These are phyloP conservation scores for Eleusine coracana DNA, from an alignment of 176 grass and related monocot species.

Conservation along the genomic window DNA sequence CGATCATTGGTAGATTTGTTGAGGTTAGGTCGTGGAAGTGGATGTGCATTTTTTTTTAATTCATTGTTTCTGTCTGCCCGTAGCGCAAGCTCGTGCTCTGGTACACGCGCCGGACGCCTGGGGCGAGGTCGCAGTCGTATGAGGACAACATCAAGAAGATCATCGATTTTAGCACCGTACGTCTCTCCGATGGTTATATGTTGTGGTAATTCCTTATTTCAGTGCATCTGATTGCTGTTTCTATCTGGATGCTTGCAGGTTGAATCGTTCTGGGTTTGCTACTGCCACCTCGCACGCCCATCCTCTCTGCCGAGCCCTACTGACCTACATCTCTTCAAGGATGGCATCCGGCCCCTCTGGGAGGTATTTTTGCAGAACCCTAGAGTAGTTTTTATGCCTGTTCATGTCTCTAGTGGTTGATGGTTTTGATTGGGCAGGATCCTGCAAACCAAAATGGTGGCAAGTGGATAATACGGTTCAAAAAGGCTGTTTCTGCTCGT, in stretches of 20 bases:
- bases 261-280: conserved; percentile 96
- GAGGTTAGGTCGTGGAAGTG: not conserved
- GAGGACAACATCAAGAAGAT: conserved; percentile 98
- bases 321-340: conserved; percentile 98
- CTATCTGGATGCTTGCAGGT: conserved; percentile 58
- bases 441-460: conserved; percentile 84
- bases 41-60: not conserved
- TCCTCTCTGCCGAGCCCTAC: conserved; percentile 67
- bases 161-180: conserved; percentile 87
- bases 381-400: not conserved
- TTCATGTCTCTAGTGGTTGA: conserved; percentile 22
- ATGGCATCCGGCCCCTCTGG: conserved; percentile 93
- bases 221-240: conserved; percentile 29
- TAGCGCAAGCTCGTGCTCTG: conserved; percentile 92
- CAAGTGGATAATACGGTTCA: conserved; percentile 98
- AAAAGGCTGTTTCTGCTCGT: conserved; percentile 91
- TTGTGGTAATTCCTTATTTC: not conserved
- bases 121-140: conserved; percentile 78
- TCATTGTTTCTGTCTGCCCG: not conserved
- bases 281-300: conserved; percentile 89
- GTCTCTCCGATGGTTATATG: conserved; percentile 15
- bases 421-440: conserved; percentile 61
- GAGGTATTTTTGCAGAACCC: conserved; percentile 60
- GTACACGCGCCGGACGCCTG: conserved; percentile 85
- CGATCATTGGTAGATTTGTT: not conserved